phyloP scores from a whole-genome alignment of 345 rosid genomes.

The Draba incana region DNA sequence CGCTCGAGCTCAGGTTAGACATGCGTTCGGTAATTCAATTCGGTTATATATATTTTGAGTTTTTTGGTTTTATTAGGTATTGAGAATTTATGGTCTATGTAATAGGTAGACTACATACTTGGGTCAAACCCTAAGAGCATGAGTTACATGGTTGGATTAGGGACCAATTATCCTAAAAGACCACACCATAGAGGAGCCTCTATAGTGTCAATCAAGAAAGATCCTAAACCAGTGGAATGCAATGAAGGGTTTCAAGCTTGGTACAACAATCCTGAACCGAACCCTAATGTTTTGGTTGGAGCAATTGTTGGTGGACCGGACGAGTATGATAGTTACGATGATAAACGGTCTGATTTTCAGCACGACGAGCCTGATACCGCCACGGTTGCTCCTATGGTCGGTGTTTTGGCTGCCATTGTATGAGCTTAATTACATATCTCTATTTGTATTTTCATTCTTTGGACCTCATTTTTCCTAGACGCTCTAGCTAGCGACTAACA shows the following conservation, averaged over 20 bases:
- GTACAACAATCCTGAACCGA: conserved; percentile 45
- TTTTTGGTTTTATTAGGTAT: conserved; percentile 4
- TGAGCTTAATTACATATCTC: conserved; percentile 16
- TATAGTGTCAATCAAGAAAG: conserved; percentile 61
- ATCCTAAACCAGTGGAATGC: conserved; percentile 67
- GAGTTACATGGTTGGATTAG: conserved; percentile 98
- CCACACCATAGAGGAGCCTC: conserved; percentile 96
- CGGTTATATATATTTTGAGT: too few species aligned
- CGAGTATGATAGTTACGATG: conserved; percentile 53
- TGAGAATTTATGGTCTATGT: conserved; percentile 31
- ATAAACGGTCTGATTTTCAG: conserved; percentile 52
- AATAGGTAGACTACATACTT: conserved; percentile 79
- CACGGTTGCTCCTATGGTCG: conserved; percentile 63
- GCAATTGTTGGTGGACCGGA: conserved; percentile 79
- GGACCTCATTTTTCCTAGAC: neutral
- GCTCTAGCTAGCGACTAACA: conserved; percentile 1
- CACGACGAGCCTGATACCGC: conserved; percentile 55
- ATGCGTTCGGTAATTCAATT: neutral
- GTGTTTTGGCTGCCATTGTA: conserved; percentile 61
- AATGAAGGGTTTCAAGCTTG: conserved; percentile 59
- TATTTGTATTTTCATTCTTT: neutral
- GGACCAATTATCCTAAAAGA: conserved; percentile 69
- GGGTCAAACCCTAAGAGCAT: conserved; percentile 83
- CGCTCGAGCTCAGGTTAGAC: conserved; percentile 38
- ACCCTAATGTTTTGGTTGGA: conserved; percentile 65